phyloP scores from a whole-genome alignment of 176 grass and related monocot genomes.

The Bothriochloa decipiens region DNA sequence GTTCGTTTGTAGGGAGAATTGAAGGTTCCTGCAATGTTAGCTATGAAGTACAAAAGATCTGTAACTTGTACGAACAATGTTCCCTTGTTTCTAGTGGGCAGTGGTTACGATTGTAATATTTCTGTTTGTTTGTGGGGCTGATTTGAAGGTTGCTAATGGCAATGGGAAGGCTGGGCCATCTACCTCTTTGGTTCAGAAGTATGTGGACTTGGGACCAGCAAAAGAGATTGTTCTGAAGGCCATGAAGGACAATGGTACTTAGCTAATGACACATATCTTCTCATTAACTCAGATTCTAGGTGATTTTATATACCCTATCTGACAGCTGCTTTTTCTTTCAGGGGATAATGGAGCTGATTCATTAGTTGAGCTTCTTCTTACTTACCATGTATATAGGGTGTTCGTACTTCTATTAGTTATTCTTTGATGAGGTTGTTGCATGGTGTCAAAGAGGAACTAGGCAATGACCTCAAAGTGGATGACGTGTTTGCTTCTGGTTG shows the following conservation, averaged over 20 bases:
- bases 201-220: slow-evolving; percentile 61
- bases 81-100: no score
- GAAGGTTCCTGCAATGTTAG: no score
- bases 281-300: slow-evolving; percentile 13
- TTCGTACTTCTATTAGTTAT: background rate
- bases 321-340: slow-evolving; percentile 42
- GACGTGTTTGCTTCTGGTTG: slow-evolving; percentile 36
- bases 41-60: no score
- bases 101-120: no score
- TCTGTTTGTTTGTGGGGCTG: slow-evolving; percentile 27
- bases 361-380: slow-evolving; percentile 75
- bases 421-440: slow-evolving; percentile 9
- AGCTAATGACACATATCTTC: slow-evolving; percentile 30
- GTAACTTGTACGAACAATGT: no score
- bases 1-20: no score
- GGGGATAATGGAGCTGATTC: slow-evolving; percentile 64
- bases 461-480: slow-evolving; percentile 31
- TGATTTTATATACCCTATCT: slow-evolving; percentile 37
- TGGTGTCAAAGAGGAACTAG: slow-evolving; percentile 28
- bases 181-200: slow-evolving; percentile 35
- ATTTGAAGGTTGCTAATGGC: slow-evolving; percentile 44
- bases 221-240: slow-evolving; percentile 53
- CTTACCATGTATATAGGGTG: slow-evolving; percentile 52
- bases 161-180: slow-evolving; percentile 33
- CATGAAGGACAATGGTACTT: slow-evolving; percentile 58